These are phyloP conservation scores for Hansenula sp. DNA, from an alignment of 1,139 yeast genomes.

Conservation along the genomic window DNA sequence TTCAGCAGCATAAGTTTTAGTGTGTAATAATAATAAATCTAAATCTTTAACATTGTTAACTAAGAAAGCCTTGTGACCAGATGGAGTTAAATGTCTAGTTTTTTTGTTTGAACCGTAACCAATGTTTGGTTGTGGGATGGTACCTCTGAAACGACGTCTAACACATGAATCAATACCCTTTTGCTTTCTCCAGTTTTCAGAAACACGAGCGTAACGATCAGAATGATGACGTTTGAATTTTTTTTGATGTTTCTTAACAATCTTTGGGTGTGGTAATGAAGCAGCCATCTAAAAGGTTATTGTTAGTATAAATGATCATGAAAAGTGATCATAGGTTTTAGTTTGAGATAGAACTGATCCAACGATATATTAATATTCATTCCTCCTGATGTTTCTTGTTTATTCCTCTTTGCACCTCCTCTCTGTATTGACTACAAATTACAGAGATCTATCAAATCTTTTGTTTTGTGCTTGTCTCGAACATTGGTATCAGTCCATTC, in stretches of 20 bases:
- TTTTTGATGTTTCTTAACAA: slow-evolving; percentile 99
- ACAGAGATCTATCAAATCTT: too few species aligned
- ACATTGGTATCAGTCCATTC: too few species aligned
- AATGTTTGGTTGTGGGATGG: slow-evolving; percentile 98
- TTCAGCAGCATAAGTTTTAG: slow-evolving; percentile 99
- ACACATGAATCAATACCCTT: slow-evolving; percentile 99
- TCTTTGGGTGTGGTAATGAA: slow-evolving; percentile 97
- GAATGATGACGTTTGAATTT: slow-evolving; percentile 99
- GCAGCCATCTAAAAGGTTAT: slow-evolving; percentile 71
- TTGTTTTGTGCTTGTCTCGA: too few species aligned
- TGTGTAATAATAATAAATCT: slow-evolving; percentile 94
- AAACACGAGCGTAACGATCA: slow-evolving; percentile 98
- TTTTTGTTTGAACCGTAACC: slow-evolving; percentile 99
- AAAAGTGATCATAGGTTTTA: background rate
- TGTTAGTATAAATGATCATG: slow-evolving; percentile 9
- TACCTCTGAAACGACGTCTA: slow-evolving; percentile 99
- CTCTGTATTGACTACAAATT: too few species aligned
- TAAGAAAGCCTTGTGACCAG: slow-evolving; percentile 97
- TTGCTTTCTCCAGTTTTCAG: slow-evolving; percentile 99
- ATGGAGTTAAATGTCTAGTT: slow-evolving; percentile 94
- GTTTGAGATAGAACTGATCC: background rate
- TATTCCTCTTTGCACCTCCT: too few species aligned
- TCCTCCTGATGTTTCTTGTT: too few species aligned
- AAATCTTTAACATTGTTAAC: slow-evolving; percentile 92
- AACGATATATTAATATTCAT: too few species aligned